Percentiles rank a stretch among this genome's conserved stretches.
Conservation (phyloP, 371 early-diverging fungal species). For the Lichtheimia hyalospora region DNA sequence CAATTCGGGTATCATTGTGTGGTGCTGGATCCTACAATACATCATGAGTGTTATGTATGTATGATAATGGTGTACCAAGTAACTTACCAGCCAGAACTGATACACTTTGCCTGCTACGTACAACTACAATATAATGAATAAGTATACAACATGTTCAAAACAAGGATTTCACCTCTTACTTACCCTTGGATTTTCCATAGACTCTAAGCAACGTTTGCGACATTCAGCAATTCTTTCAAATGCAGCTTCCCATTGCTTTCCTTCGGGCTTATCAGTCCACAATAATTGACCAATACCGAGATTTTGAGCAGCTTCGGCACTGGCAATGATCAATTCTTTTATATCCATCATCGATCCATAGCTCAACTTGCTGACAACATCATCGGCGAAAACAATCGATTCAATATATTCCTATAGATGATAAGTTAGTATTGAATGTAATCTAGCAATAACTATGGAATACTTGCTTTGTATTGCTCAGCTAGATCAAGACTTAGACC, state of each 20-base stretch:
- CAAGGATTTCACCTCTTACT: background rate
- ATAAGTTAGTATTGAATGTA: background rate
- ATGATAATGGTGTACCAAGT: background rate
- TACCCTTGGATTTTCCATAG: conserved; percentile 46
- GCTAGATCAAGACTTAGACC: conserved; percentile 40
- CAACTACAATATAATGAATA: conserved; percentile 21
- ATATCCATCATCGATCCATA: conserved; percentile 54
- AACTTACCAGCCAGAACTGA: conserved; percentile 50
- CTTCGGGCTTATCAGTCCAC: conserved; percentile 31
- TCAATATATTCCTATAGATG: conserved; percentile 36
- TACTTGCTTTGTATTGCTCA: conserved; percentile 40
- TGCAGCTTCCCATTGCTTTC: conserved; percentile 39
- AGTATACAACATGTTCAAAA: background rate
- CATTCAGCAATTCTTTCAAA: conserved; percentile 41
- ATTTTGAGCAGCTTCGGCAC: conserved; percentile 40
- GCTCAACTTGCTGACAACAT: conserved; percentile 49
- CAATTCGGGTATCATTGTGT: conserved; percentile 45
- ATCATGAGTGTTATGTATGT: background rate
- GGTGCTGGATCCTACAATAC: conserved; percentile 41
- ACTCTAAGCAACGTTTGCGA: conserved; percentile 32
- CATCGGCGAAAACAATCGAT: conserved; percentile 52
- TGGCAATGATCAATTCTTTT: conserved; percentile 46
- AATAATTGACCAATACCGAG: conserved; percentile 34
- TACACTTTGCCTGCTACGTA: conserved; percentile 51
- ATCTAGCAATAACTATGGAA: too few relatives aligned